These are phyloP conservation scores for Salvia miltiorrhiza DNA, from an alignment of 257 asterid species.

Conservation along the genomic window DNA sequence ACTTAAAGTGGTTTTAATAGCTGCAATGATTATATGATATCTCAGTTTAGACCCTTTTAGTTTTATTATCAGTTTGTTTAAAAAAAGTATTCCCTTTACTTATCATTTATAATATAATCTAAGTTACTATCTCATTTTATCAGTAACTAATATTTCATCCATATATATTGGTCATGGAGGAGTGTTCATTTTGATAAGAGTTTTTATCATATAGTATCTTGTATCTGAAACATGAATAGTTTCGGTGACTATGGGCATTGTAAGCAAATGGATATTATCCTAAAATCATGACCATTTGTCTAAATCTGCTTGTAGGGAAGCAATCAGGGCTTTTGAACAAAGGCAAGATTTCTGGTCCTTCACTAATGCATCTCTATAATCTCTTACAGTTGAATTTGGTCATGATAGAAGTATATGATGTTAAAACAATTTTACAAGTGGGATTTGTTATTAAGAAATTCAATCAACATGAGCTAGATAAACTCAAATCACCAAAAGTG, in stretches of 20 bases:
- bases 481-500: neutral
- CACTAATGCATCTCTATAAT: neutral
- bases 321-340: neutral
- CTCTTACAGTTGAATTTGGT: neutral
- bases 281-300: neutral
- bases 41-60: neutral
- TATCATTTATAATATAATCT: neutral
- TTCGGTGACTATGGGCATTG: neutral
- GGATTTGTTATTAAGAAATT: neutral
- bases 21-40: neutral
- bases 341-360: neutral
- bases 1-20: neutral
- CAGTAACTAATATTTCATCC: neutral
- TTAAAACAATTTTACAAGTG: neutral
- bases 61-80: neutral
- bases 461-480: neutral
- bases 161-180: neutral
- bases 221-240: neutral
- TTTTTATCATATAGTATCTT: neutral
- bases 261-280: conserved; percentile 2
- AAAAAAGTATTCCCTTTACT: neutral
- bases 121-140: neutral
- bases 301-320: neutral
- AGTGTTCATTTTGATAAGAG: neutral
- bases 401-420: neutral